phyloP scores from a whole-genome alignment of 2,329 filamentous ascomycete genomes.

The Camillea tinctor region DNA sequence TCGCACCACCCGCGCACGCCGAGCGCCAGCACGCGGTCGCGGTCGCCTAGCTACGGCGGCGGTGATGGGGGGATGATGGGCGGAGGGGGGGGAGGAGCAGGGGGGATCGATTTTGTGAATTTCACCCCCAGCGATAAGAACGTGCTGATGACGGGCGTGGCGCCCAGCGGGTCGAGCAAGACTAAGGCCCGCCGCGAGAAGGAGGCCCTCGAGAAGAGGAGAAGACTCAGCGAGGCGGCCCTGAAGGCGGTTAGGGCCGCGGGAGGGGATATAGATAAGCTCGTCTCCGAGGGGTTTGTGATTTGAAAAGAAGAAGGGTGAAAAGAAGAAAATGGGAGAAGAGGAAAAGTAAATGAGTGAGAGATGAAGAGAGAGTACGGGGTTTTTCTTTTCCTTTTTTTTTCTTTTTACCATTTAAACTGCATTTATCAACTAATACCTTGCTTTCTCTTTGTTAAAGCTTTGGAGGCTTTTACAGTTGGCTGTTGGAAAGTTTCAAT shows the following conservation, averaged over 20 bases:
- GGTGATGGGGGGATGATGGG: conserved; percentile 6
- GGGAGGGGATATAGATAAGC: conserved; percentile 62
- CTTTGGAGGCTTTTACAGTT: neutral
- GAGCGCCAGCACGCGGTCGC: neutral
- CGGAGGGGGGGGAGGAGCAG: conserved; percentile 27
- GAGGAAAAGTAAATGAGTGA: no score
- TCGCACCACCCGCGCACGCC: neutral
- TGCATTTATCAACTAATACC: neutral
- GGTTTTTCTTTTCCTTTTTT: no score
- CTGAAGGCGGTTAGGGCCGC: conserved; percentile 67
- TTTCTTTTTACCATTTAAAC: no score
- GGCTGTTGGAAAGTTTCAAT: no score
- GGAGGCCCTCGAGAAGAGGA: conserved; percentile 76
- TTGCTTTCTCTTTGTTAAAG: neutral
- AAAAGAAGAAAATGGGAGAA: neutral
- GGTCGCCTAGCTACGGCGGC: neutral
- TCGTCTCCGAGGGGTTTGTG: conserved; percentile 50
- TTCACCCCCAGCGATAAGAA: conserved; percentile 79
- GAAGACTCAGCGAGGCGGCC: conserved; percentile 66
- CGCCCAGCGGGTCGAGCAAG: conserved; percentile 86
- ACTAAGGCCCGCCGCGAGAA: conserved; percentile 91
- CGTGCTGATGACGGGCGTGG: conserved; percentile 83
- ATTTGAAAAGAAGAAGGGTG: neutral
- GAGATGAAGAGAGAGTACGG: neutral
- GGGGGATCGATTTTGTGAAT: conserved; percentile 72